Conservation (phyloP, 495 filamentous ascomycete genomes). For the Trichoderma virens region DNA sequence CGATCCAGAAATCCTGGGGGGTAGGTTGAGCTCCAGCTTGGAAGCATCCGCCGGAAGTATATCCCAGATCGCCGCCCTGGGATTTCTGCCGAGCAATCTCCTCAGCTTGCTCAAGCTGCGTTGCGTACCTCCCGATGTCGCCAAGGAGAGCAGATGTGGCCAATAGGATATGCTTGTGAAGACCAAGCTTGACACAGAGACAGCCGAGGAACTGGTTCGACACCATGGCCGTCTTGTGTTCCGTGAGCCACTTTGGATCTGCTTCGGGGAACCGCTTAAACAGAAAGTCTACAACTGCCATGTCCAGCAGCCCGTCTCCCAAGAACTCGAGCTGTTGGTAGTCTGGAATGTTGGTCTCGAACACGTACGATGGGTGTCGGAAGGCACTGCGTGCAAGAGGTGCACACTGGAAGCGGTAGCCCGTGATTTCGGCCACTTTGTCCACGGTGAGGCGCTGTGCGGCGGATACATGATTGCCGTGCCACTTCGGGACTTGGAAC, state of each 20-base stretch:
- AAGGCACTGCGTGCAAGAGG: slow-evolving; percentile 77
- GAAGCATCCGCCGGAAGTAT: not conserved
- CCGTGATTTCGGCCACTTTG: slow-evolving; percentile 57
- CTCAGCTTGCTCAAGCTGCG: slow-evolving; percentile 54
- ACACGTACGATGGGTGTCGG: slow-evolving; percentile 75
- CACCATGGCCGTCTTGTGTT: slow-evolving; percentile 99
- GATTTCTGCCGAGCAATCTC: slow-evolving; percentile 28
- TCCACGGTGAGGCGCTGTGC: slow-evolving; percentile 47
- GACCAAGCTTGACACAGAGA: slow-evolving; percentile 64
- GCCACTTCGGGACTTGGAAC: slow-evolving; percentile 69
- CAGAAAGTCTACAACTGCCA: slow-evolving; percentile 74
- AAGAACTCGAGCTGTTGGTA: slow-evolving; percentile 94
- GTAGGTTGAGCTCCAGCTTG: slow-evolving; percentile 27
- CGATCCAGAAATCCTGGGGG: slow-evolving; percentile 73
- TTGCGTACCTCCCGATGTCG: slow-evolving; percentile 62
- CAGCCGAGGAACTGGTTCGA: slow-evolving; percentile 92
- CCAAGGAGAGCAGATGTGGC: slow-evolving; percentile 50
- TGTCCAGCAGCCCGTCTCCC: slow-evolving; percentile 83
- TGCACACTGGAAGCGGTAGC: slow-evolving; percentile 77
- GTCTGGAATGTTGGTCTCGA: slow-evolving; percentile 63
- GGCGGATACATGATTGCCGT: slow-evolving; percentile 29
- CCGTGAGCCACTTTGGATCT: slow-evolving; percentile 95
- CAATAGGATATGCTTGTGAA: slow-evolving; percentile 66
- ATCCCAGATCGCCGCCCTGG: not conserved
- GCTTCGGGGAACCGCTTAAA: slow-evolving; percentile 67